phyloP scores from a whole-genome alignment of 2,329 filamentous ascomycete genomes.

The Verticillium tricorpus region DNA sequence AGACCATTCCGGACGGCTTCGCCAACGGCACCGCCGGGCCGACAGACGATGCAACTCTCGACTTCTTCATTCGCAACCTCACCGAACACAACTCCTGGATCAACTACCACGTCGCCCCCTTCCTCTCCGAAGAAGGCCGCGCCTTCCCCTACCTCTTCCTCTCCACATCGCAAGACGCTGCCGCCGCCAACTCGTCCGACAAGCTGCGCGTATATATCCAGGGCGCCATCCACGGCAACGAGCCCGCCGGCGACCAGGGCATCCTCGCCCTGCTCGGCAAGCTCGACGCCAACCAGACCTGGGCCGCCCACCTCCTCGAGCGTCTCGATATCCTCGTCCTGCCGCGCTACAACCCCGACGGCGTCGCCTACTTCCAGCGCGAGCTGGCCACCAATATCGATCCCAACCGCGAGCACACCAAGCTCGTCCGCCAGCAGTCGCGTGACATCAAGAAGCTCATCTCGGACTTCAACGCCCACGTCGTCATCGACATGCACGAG shows the following conservation, averaged over 20 bases:
- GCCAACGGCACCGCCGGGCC: slow-evolving; percentile 22
- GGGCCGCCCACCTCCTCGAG: slow-evolving; percentile 18
- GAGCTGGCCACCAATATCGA: slow-evolving; percentile 20
- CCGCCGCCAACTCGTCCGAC: slow-evolving; percentile 5
- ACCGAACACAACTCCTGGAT: slow-evolving; percentile 22
- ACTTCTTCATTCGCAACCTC: slow-evolving; percentile 20
- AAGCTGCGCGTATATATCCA: slow-evolving; percentile 22
- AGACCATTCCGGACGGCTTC: slow-evolving; percentile 18
- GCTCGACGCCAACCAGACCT: slow-evolving; percentile 19
- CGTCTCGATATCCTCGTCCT: slow-evolving; percentile 23
- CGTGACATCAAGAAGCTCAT: slow-evolving; percentile 20
- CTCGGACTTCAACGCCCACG: slow-evolving; percentile 17
- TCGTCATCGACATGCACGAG: slow-evolving; percentile 18
- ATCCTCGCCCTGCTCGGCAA: slow-evolving; percentile 21
- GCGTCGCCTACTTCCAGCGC: slow-evolving; percentile 21
- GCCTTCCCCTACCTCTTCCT: slow-evolving; percentile 12
- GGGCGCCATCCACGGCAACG: slow-evolving; percentile 23
- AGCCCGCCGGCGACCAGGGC: slow-evolving; percentile 20
- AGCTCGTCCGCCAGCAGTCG: slow-evolving; percentile 18
- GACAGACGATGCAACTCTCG: slow-evolving; percentile 22
- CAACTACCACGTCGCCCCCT: slow-evolving; percentile 19
- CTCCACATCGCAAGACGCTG: not conserved
- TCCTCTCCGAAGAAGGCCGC: slow-evolving; percentile 21
- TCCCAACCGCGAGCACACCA: slow-evolving; percentile 22
- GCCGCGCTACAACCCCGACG: slow-evolving; percentile 23